phyloP scores from a whole-genome alignment of 371 early-diverging fungal genomes.

The Sporodiniella umbellata region DNA sequence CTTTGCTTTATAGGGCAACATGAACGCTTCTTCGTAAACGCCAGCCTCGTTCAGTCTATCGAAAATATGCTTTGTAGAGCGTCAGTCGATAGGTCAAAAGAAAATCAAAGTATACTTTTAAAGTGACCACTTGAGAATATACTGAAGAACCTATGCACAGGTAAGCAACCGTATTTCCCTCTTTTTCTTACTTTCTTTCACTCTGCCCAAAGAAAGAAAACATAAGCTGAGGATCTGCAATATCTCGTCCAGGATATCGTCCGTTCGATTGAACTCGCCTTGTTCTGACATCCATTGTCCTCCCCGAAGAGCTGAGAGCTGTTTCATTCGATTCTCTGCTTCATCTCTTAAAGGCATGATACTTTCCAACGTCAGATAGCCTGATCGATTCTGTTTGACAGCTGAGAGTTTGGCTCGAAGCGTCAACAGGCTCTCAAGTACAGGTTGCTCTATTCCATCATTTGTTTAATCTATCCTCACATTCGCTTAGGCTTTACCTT shows the following conservation, averaged over 20 bases:
- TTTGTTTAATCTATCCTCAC: neutral
- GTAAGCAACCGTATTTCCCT: neutral
- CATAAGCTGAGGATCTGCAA: constrained; percentile 75
- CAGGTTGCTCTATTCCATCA: constrained; percentile 49
- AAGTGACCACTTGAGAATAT: constrained; percentile 74
- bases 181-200: constrained; percentile 55
- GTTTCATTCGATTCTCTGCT: constrained; percentile 27
- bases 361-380: constrained; percentile 57
- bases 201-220: constrained; percentile 75
- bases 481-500: constrained; percentile 12
- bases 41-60: constrained; percentile 67
- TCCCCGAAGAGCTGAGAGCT: constrained; percentile 24
- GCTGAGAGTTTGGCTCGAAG: constrained; percentile 68
- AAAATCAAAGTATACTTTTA: constrained; percentile 50
- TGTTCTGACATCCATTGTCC: constrained; percentile 19
- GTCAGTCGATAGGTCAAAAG: neutral
- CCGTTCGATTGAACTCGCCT: constrained; percentile 56
- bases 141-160: constrained; percentile 56
- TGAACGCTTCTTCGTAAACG: constrained; percentile 55
- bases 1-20: constrained; percentile 34
- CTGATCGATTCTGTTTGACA: constrained; percentile 69
- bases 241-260: constrained; percentile 72
- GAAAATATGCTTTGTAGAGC: constrained; percentile 60
- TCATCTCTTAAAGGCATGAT: constrained; percentile 57
- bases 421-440: constrained; percentile 58